Base-by-base conservation (phyloP, 129 eudicot species). In the Rutidosis leptorrhynchoides region DNA sequence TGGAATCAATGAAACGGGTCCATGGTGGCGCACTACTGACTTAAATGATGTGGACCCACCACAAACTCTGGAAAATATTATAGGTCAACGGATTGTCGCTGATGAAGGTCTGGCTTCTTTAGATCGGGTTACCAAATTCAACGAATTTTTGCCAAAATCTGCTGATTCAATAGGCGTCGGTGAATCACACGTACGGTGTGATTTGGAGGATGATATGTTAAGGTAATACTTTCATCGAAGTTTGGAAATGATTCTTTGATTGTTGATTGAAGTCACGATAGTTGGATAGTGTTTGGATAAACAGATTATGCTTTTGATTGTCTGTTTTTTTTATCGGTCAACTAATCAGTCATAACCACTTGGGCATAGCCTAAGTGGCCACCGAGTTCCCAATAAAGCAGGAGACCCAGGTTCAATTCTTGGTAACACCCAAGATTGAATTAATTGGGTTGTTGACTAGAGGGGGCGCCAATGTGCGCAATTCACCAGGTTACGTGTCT, bases 21-120 rank as follows among this genome's bases (percentile, higher is more conserved):
- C 89, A 20, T 86, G 89, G 94, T 86, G 86, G 94, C 76, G 77
- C 26, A 82, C 81, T 2, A 64, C 78, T 72, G 82, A 80, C 56
- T 72, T 68, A 25, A 74, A 72, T 58, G 82, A 77, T 43, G 35
- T 75, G 61, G 76, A 27, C 40, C 40, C 63, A 26, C 40, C 33
- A 29, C 61, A 23, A 53, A 70, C 74, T 76, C 87, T 70, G 77
- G 19, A 27, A 19, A 62, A 71, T 33, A 61, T 69, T 61, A 26
- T n/a, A 22, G 7, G 43, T 27, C 24, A 60, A 60, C 70, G 62
- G 37, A 68, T 69, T 33, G 70, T 63, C 19, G 69, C 68, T 29
- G 76, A 59, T 24, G 57, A 40, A 26, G 60, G 71, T 29, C 33
- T 70, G 49, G 74, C 81, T 49, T 75, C 81, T 6, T 65, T 65